phyloP scores from a whole-genome alignment of 805 yeast species.

The Metschnikowia shivogae region DNA sequence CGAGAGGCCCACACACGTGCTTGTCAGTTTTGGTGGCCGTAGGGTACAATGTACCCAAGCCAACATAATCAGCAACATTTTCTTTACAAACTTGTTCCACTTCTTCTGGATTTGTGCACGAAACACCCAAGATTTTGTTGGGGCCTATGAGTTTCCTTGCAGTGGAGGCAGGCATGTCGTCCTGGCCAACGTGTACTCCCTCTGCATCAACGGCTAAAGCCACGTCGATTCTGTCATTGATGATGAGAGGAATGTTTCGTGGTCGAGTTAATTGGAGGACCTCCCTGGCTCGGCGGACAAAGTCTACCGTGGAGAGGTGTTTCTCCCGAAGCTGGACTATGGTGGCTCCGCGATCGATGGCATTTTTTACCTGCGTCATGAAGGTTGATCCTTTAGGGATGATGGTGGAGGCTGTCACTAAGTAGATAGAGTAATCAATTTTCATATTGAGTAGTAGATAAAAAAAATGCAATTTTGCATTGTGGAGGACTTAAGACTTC shows the following conservation, averaged over 20 bases:
- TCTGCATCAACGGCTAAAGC: slow-evolving; percentile 88
- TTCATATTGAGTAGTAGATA: too few species aligned
- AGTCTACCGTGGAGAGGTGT: slow-evolving; percentile 59
- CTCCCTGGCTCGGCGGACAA: slow-evolving; percentile 55
- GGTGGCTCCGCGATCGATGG: slow-evolving; percentile 72
- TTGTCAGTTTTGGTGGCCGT: slow-evolving; percentile 61
- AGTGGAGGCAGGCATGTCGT: slow-evolving; percentile 63
- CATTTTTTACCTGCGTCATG: slow-evolving; percentile 55
- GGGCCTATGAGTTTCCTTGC: slow-evolving; percentile 68
- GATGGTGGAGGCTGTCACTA: slow-evolving; percentile 78
- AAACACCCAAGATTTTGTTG: slow-evolving; percentile 73
- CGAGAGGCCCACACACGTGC: slow-evolving; percentile 56
- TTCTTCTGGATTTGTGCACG: slow-evolving; percentile 60
- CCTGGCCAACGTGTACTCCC: slow-evolving; percentile 92
- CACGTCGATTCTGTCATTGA: slow-evolving; percentile 84
- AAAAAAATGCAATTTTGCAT: background rate
- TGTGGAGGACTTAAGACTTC: background rate
- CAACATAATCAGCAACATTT: slow-evolving; percentile 69
- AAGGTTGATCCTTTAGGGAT: slow-evolving; percentile 58
- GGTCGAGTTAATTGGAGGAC: slow-evolving; percentile 60
- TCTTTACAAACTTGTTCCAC: slow-evolving; percentile 45
- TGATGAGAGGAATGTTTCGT: slow-evolving; percentile 68
- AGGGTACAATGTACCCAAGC: slow-evolving; percentile 74
- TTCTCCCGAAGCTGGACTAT: slow-evolving; percentile 84
- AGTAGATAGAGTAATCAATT: slow-evolving; percentile 44